Base-by-base conservation (phyloP, 1,284 basidiomycete species). In the Meripilus lineatus region DNA sequence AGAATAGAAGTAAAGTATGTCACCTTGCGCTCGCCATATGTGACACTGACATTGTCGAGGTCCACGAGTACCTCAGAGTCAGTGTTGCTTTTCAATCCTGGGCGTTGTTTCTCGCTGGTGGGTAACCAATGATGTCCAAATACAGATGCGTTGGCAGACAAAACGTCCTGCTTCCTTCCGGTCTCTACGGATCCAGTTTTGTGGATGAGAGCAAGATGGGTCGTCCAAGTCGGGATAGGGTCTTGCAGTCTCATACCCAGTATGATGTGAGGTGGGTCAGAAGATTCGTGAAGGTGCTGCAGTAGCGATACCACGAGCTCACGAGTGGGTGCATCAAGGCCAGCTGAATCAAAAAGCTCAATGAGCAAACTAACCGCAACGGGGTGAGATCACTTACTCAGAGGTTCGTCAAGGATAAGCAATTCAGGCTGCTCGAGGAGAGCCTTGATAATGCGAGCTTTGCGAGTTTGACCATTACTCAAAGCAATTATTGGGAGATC, bases 401-500 rank as follows among this genome's bases (percentile, higher is more conserved):
- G 66, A 1, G 93, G 92, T 59, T 95, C 93, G 51, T 95, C 92
- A 11, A 96, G 69, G 2, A 95, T 63, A 17, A 95, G 61, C 38
- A 96, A 53, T 47, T 81, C 74, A 0, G 91, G 89, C 32, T 74
- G 69, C 14, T 67, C 69, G 32, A 97, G 63, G 7, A 98, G 63
- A 0, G 90, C 89, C 51, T 81, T 81, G 2, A 89, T 71, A 36
- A 99, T 89, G 39, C 93, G 71, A 3, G 93, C 93, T 20, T 92
- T 69, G 28, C 95, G 67, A 17, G 86, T 96, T 69, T 99, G 95
- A 0, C 95, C 95, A 54, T 95, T 95, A 50, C 87, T 91, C 40
- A 98, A 63, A 1, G 88, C 87, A 5, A 95, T 73, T 14, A 87
- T 64, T 0, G 93, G 93, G 4, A 93, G 56, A 56, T 93, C 84